Conservation (phyloP, 2,329 filamentous ascomycete species). For the Xylariaceae sp. region DNA sequence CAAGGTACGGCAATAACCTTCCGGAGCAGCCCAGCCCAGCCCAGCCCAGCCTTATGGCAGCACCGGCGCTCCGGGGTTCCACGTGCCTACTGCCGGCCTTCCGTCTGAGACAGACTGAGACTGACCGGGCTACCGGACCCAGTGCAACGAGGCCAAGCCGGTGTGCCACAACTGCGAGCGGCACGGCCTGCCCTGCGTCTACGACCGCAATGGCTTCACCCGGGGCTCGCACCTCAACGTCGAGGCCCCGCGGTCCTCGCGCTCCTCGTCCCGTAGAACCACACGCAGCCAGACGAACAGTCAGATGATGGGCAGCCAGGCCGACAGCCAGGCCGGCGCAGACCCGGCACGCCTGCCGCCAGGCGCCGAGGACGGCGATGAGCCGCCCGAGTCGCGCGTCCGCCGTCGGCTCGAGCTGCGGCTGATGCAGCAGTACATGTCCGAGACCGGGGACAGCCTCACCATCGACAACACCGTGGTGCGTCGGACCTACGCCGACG, state of each 20-base stretch:
- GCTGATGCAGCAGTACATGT: constrained; percentile 12
- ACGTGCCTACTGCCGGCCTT: background rate
- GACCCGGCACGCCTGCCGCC: background rate
- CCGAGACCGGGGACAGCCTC: constrained; percentile 8
- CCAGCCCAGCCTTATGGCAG: too few species aligned
- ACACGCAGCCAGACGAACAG: background rate
- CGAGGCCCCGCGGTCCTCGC: background rate
- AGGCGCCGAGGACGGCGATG: constrained; percentile 4
- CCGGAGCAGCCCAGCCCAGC: too few species aligned
- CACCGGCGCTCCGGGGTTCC: too few species aligned
- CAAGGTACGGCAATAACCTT: constrained; percentile 12
- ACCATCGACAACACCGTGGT: constrained; percentile 6
- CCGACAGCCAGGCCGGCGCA: background rate
- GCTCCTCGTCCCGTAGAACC: constrained; percentile 1
- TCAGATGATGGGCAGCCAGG: background rate
- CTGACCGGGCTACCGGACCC: background rate
- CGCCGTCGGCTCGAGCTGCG: constrained; percentile 10
- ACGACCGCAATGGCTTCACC: constrained; percentile 10
- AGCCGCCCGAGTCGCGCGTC: constrained; percentile 9
- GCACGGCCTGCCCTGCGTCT: constrained; percentile 11
- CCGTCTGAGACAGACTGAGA: background rate
- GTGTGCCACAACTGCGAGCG: constrained; percentile 13
- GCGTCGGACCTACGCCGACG: background rate
- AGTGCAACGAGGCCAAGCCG: constrained; percentile 15
- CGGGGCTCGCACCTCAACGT: constrained; percentile 1